Evolutionary conservation across 257 asterid species (phyloP), one percentile per base, ranked within the genome.

Genomic region (Gentiana macrophylla): DNA sequence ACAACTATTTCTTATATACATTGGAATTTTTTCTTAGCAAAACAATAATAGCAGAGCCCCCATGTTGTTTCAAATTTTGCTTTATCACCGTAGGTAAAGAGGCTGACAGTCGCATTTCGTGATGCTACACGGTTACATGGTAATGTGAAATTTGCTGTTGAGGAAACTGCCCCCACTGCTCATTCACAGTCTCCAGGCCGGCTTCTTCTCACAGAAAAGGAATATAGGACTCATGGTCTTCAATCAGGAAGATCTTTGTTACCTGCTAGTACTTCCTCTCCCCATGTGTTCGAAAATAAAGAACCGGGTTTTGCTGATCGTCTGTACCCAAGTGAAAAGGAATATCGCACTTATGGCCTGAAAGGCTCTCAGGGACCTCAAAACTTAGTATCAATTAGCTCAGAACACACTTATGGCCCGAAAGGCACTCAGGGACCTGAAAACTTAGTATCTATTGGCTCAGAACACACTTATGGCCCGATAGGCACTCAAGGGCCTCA

Each of bases 221-320:
- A 91, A 65, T 91, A 91, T 66, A 72, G 96, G 75, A 79, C 53
- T 63, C 70, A 65, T 47, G 96, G 95, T 56, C 92, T 90, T 74
- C 86, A 35, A 37, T 73, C 74, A 44, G 79, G 70, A 55, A 76
- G 78, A 62, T 67, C 49, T 59, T 55, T 50, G 43, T 60, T 74
- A 76, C 76, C 78, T 62, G 55, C 70, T 56, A 13, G 66, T 43
- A 44, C 64, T 51, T 59, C 70, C 8, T 72, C 60, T 61, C 46
- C 61, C 49, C 69, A 62, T 41, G 3, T 37, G 12, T 41, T 41
- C 57, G 75, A 67, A 52, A 70, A 78, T 59, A 78, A 74, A 38
- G 80, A 80, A 66, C 35, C 59, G 55, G 65, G 45, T 55, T 55
- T 52, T 15, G 60, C 67, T 11, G 73, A 66, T 67, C 67, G 72